Percentiles rank a stretch among this genome's conserved stretches.
Conservation (phyloP, 108 stramenopile species). For the Chaetoceros tenuissimus region DNA sequence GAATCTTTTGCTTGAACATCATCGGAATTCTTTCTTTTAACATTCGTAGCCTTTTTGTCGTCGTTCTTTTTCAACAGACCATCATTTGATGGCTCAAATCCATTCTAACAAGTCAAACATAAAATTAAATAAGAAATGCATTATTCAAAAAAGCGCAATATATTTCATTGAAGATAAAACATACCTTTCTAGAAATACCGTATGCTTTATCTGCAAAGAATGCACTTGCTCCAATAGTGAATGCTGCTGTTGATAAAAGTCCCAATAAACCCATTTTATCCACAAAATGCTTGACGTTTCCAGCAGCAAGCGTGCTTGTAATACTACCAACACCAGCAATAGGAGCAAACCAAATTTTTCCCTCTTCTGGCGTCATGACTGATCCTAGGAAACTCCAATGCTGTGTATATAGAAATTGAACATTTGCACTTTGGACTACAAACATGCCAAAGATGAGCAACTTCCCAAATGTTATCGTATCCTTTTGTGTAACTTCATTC, state of each 20-base stretch:
- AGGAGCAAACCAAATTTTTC: slow-evolving; percentile 54
- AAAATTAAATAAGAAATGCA: not conserved
- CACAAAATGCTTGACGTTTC: slow-evolving; percentile 39
- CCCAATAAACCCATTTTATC: slow-evolving; percentile 38
- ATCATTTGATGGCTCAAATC: not conserved
- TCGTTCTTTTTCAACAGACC: not conserved
- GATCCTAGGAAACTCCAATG: slow-evolving; percentile 78
- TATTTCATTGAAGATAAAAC: not conserved
- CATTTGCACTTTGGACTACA: slow-evolving; percentile 84
- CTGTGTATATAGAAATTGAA: slow-evolving; percentile 67
- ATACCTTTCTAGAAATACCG: not conserved
- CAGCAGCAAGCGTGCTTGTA: slow-evolving; percentile 54
- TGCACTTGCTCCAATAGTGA: not conserved
- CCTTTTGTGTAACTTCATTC: too few relatives aligned
- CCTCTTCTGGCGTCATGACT: slow-evolving; percentile 66
- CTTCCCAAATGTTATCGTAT: not conserved
- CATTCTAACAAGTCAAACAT: slow-evolving; percentile 1
- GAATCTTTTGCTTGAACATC: too few relatives aligned
- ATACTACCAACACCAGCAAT: slow-evolving; percentile 67
- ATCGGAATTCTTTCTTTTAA: too few relatives aligned
- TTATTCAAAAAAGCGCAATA: not conserved
- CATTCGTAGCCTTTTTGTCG: not conserved
- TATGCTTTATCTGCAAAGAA: not conserved
- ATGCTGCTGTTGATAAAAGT: slow-evolving; percentile 41
- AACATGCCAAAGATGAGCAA: slow-evolving; percentile 30